Conservation (phyloP, 2,329 filamentous ascomycete species). For the Hypoxylon sp. region DNA sequence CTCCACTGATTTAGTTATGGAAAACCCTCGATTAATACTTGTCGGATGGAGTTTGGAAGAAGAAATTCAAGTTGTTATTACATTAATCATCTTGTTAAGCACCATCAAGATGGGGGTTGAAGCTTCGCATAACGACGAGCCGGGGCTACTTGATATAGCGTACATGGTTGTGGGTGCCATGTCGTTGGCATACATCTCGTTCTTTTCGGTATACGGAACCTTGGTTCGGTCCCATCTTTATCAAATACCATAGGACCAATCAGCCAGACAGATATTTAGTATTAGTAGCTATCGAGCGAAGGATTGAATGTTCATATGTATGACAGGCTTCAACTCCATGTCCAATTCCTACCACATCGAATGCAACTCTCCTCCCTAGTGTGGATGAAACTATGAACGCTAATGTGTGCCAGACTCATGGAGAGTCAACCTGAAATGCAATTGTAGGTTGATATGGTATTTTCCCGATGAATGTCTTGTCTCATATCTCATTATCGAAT, state of each 20-base stretch:
- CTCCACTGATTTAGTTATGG: background rate
- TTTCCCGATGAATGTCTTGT: slow-evolving; percentile 7
- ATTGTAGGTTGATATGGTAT: background rate
- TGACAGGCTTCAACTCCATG: background rate
- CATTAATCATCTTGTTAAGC: background rate
- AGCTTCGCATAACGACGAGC: background rate
- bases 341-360: background rate
- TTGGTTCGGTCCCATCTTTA: background rate
- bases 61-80: background rate
- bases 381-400: background rate
- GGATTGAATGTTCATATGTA: background rate
- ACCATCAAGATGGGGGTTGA: background rate
- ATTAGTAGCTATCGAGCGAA: background rate
- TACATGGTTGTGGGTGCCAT: background rate
- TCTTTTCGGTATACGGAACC: background rate
- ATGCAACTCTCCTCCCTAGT: background rate
- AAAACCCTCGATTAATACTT: background rate
- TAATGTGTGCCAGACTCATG: slow-evolving; percentile 4
- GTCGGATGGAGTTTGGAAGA: background rate
- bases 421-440: slow-evolving; percentile 9
- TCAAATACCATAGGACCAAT: background rate
- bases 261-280: background rate
- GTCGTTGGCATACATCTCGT: background rate
- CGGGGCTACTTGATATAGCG: background rate
- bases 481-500: slow-evolving; percentile 14